Evolutionary conservation across 805 yeast species (phyloP), one percentile per base, ranked within the genome.

Genomic region (Pichia cephalocereana): DNA sequence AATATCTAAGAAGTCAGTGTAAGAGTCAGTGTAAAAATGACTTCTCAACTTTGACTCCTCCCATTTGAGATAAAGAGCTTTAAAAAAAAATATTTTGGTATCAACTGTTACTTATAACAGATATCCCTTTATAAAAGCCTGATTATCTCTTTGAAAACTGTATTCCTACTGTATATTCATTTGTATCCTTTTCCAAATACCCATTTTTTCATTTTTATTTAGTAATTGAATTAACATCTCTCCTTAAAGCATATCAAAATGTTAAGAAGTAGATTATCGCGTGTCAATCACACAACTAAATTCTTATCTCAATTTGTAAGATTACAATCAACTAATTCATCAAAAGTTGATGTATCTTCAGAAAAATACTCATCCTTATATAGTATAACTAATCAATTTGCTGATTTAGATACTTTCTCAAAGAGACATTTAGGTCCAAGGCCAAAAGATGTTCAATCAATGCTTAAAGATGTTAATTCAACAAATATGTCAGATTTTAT

Each of bases 401-500:
- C 55, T 18, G 57, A 50, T 45, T 71, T 86, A 49, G 99, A 93
- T 62, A 82, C 93, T 2, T 93, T 91, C 66, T 77, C 85, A 44
- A 79, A 95, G 60, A 86, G 98, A 59, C 99, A 93, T 66, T 71
- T 91, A 50, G 99, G 99, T 12, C 88, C 95, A 26, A 71, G 76
- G 14, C 81, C 86, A 0, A 58, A 54, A 0, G 80, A 87, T 53
- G 85, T 84, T 18, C 60, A 66, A 17, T 64, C 67, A 32, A 88
- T 91, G 96, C 73, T 93, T 46, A 51, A 65, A 4, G 64, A 73
- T 11, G 70, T 90, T 46, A 90, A 88, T 2, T 80, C 80, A 62
- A 54, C 67, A 1, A 84, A 86, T 61, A 64, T 91, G 46, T 81
- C 81, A 46, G 77, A 79, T 41, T 90, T 93, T 58, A 77, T 91